Evolutionary conservation across 495 filamentous ascomycete genomes (phyloP).

Genomic region (Talaromyces stipitatus): DNA sequence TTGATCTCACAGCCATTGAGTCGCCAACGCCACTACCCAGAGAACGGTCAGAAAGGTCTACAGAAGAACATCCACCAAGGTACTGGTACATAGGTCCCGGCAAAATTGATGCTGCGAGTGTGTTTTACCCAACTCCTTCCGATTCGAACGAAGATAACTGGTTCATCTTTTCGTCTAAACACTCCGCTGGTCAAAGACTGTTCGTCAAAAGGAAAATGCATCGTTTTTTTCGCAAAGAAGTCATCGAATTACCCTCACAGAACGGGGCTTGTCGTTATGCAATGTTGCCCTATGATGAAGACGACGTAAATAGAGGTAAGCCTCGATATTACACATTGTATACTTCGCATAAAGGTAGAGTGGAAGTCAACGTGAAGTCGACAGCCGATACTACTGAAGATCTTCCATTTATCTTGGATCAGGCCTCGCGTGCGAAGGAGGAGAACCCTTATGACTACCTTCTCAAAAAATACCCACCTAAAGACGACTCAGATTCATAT

Average conservation of each 20-base stretch:
- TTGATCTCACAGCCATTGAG: conserved; percentile 14
- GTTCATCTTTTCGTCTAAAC: conserved; percentile 10
- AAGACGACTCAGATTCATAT: conserved; percentile 40
- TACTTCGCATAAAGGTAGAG: conserved; percentile 13
- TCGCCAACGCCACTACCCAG: not conserved
- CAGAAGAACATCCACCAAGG: not conserved
- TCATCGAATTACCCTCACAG: conserved; percentile 8
- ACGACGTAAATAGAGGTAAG: conserved; percentile 5
- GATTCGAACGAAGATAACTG: conserved; percentile 12
- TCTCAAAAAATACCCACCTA: conserved; percentile 38
- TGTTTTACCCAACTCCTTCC: conserved; percentile 17
- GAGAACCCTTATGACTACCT: conserved; percentile 25
- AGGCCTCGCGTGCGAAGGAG: not conserved
- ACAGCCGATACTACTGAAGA: not conserved
- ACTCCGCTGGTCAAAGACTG: conserved; percentile 14
- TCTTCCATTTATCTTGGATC: not conserved
- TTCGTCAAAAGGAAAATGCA: conserved; percentile 20
- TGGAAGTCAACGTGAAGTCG: conserved; percentile 16
- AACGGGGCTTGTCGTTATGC: conserved; percentile 10
- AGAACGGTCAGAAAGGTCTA: not conserved
- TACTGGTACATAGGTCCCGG: conserved; percentile 26
- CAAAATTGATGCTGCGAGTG: conserved; percentile 7
- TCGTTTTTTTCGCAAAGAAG: conserved; percentile 16
- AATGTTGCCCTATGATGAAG: conserved; percentile 17
- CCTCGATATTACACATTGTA: conserved; percentile 19